phyloP scores from a whole-genome alignment of 2,329 filamentous ascomycete genomes.

The Penicillium crustosum region DNA sequence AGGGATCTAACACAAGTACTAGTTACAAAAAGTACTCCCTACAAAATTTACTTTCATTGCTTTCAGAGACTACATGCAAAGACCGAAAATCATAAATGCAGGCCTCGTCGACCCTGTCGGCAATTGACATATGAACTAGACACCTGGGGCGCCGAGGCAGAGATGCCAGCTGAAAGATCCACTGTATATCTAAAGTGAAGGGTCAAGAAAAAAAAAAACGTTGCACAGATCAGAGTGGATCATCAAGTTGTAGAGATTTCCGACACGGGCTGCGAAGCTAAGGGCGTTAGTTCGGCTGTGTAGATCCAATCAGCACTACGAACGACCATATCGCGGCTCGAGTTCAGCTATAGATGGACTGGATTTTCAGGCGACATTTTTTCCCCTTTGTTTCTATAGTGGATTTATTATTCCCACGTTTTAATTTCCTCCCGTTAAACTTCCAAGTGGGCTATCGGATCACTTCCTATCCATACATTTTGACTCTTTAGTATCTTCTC shows the following conservation, averaged over 20 bases:
- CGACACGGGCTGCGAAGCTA: constrained; percentile 15
- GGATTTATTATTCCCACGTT: neutral
- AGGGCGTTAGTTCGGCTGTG: constrained; percentile 16
- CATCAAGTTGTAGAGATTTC: neutral
- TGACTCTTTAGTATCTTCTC: neutral
- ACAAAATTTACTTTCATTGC: neutral
- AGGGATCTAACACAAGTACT: neutral
- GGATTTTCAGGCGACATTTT: constrained; percentile 8
- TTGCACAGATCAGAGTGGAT: constrained; percentile 7
- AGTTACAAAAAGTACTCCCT: neutral
- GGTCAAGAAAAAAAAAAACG: neutral
- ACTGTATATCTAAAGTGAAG: neutral
- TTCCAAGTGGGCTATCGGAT: neutral
- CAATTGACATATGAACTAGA: constrained; percentile 15
- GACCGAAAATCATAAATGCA: neutral
- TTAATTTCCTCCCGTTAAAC: neutral
- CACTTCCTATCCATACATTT: neutral
- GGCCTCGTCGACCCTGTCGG: neutral
- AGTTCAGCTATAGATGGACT: constrained; percentile 22
- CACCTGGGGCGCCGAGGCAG: constrained; percentile 25
- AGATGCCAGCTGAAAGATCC: constrained; percentile 25
- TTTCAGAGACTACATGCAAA: neutral
- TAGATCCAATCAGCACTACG: constrained; percentile 19
- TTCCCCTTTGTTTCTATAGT: neutral
- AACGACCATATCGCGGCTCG: constrained; percentile 18